A percentile compares a stretch with the other conserved stretches of the same genome.
Conservation (phyloP, 768 basidiomycete species). For the Mycena haematopus region DNA sequence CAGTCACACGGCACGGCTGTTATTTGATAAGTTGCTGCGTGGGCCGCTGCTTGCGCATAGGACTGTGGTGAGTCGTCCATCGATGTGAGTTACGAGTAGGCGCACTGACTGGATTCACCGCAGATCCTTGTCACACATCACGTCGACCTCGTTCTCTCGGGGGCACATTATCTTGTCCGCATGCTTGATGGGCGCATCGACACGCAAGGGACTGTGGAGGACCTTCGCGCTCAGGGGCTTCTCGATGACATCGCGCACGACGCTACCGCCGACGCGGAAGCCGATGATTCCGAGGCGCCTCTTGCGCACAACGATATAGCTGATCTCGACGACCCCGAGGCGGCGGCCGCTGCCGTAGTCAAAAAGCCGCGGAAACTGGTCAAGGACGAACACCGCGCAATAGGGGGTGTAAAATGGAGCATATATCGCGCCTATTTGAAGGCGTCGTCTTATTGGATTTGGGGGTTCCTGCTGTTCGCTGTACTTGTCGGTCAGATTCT, state of each 20-base stretch:
- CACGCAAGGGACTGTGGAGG: slow-evolving; percentile 70
- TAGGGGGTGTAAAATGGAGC: slow-evolving; percentile 83
- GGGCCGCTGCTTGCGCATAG: slow-evolving; percentile 71
- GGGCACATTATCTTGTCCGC: slow-evolving; percentile 73
- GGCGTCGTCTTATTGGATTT: slow-evolving; percentile 77
- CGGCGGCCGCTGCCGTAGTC: slow-evolving; percentile 20
- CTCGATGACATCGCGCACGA: slow-evolving; percentile 64
- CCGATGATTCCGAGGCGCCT: slow-evolving; percentile 49
- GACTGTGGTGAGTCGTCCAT: slow-evolving; percentile 56
- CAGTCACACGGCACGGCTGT: slow-evolving; percentile 67
- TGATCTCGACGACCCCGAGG: slow-evolving; percentile 36
- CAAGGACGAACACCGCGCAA: slow-evolving; percentile 83
- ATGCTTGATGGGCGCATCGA: slow-evolving; percentile 86
- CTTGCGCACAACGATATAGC: slow-evolving; percentile 31
- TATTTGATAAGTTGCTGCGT: slow-evolving; percentile 68
- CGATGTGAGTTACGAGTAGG: too few relatives aligned
- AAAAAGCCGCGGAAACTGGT: slow-evolving; percentile 69
- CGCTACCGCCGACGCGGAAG: slow-evolving; percentile 55
- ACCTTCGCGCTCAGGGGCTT: slow-evolving; percentile 64
- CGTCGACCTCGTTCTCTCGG: slow-evolving; percentile 83
- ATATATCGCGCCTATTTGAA: slow-evolving; percentile 72
- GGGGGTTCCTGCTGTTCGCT: slow-evolving; percentile 52
- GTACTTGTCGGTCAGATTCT: slow-evolving; percentile 50
- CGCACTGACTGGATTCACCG: not conserved
- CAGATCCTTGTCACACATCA: slow-evolving; percentile 79